Evolutionary conservation across 1,284 basidiomycete genomes (phyloP).

Genomic region (Xanthoconium separans): DNA sequence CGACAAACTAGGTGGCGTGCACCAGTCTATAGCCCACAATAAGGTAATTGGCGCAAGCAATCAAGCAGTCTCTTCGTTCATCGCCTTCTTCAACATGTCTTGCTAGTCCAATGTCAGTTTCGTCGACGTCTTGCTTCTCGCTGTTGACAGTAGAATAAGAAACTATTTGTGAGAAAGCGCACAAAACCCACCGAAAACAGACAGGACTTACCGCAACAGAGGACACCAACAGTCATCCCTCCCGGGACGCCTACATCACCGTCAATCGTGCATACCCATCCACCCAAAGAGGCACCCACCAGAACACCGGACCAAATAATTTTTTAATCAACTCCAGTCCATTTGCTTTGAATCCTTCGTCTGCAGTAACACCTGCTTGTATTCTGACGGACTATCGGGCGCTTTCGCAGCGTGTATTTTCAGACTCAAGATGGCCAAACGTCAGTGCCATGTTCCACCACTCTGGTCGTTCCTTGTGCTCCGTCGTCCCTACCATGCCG

Average conservation of each 20-base stretch:
- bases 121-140: conserved; percentile 66
- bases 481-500: conserved; percentile 36
- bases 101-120: conserved; percentile 78
- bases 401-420: conserved; percentile 69
- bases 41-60: no score
- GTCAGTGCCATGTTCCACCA: conserved; percentile 82
- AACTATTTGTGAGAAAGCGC: background rate
- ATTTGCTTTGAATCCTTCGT: conserved; percentile 82
- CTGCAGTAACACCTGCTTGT: conserved; percentile 77
- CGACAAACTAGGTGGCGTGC: no score
- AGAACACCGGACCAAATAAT: conserved; percentile 84
- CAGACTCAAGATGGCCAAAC: conserved; percentile 82
- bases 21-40: no score
- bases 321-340: conserved; percentile 88
- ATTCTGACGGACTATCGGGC: conserved; percentile 81
- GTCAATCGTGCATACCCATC: conserved; percentile 3
- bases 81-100: conserved; percentile 65
- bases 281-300: conserved; percentile 46
- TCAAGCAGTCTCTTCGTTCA: conserved; percentile 42
- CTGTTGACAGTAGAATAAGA: conserved; percentile 37
- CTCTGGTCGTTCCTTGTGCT: conserved; percentile 51
- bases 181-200: conserved; percentile 62
- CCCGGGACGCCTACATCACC: conserved; percentile 59
- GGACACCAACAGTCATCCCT: conserved; percentile 67
- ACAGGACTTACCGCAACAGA: conserved; percentile 73